Evolutionary conservation across 1,284 basidiomycete genomes (phyloP).

Genomic region (Gomphus sp.): DNA sequence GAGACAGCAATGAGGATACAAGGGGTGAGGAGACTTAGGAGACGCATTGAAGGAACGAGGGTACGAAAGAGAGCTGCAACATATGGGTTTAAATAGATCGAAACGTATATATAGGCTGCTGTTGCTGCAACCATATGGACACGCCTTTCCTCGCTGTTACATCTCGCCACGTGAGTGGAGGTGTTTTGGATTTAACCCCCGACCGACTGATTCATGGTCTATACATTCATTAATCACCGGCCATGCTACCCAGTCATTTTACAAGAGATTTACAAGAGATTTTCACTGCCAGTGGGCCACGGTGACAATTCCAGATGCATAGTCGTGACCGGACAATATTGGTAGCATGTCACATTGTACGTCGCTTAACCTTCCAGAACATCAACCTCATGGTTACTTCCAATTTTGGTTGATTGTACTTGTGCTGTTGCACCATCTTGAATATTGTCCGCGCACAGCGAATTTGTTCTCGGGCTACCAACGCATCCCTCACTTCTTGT

Average conservation of each 20-base stretch:
- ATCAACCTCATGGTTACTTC: not conserved
- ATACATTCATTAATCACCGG: too few relatives aligned
- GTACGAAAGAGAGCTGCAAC: not conserved
- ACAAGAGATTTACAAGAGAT: not conserved
- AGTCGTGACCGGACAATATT: too few relatives aligned
- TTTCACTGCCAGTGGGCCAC: not conserved
- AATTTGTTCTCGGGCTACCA: too few relatives aligned
- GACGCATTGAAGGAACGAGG: not conserved
- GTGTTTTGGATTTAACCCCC: not conserved
- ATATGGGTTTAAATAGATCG: not conserved
- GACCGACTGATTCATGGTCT: not conserved
- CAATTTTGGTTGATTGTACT: not conserved
- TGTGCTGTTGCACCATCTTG: too few relatives aligned
- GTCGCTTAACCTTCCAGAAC: not conserved
- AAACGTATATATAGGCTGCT: constrained; percentile 1
- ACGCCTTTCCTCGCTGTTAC: not conserved
- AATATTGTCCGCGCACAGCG: too few relatives aligned
- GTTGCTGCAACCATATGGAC: not conserved
- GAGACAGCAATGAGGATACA: not conserved
- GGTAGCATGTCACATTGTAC: not conserved
- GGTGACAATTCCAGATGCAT: too few relatives aligned
- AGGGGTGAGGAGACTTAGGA: not conserved
- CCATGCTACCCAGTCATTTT: too few relatives aligned
- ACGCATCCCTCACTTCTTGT: too few relatives aligned
- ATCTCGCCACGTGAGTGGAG: not conserved